Base-by-base conservation (phyloP, 2,329 filamentous ascomycete genomes). In the Shiraia sp. region DNA sequence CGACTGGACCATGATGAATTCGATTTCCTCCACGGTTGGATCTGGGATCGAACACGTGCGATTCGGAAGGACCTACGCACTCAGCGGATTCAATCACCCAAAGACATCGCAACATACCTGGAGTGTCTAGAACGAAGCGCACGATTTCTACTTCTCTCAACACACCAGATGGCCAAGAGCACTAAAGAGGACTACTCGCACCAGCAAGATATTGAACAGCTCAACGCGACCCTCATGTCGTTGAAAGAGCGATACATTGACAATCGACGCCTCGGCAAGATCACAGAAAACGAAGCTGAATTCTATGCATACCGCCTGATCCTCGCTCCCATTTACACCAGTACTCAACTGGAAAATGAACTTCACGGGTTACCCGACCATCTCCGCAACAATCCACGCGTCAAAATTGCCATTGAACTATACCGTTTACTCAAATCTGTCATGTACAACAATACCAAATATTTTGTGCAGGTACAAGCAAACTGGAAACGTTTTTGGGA, bases 11-110 rank as follows among this genome's bases (percentile, higher is more conserved):
- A 72, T 28, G 75, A 79, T 19, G 72, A 78, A 13, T 57, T 67
- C 26, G 50, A 57, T 16, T 60, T 55, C n/a, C 75, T 83, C 10
- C 79, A 85, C 55, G 77, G 78, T 46, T 86, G 84, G 61, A 75
- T 85, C 17, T 86, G 82, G 82, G 82, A 85, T 58, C 75, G 82
- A 13, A 84, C 81, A 24, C 75, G 82, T 32, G 81, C 80, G 4
- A 78, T 86, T 43, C 77, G 82, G 28, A 85, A 85, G 55, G 82
- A 86, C 59, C 80, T 85, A 36, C 80, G 80, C 2, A 82, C 84
- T 14, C 81, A 84, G 60, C 78, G 81, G 55, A 68, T 83, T 42
- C 78, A 76, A 6, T 78, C 77, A 47, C 50, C 42, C n/a, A 30
- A 54, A n/a, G 78, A 84, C 56, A 73, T 85, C 25, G 66, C 70